These are phyloP conservation scores for Mortierella antarctica DNA, from an alignment of 192 early-diverging fungal species.

Conservation along the genomic window DNA sequence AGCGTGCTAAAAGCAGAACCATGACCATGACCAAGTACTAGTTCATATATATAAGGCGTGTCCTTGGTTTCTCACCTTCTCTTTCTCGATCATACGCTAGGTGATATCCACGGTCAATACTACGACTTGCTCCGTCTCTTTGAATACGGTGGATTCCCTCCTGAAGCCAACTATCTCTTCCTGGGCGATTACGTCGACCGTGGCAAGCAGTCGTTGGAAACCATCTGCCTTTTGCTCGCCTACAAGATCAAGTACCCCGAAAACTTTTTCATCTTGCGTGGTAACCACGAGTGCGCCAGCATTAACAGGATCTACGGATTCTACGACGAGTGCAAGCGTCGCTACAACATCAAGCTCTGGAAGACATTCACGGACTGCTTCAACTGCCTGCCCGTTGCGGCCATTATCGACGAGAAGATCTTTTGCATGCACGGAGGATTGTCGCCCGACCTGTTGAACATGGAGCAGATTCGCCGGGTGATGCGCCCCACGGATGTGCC, in stretches of 20 bases:
- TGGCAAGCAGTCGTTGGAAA: conserved; percentile 97
- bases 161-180: conserved; percentile 96
- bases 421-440: conserved; percentile 99
- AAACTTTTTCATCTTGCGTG: conserved; percentile 98
- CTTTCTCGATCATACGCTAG: conserved; percentile 15
- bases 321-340: conserved; percentile 68
- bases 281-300: conserved; percentile 97
- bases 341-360: conserved; percentile 99
- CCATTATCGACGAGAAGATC: conserved; percentile 98
- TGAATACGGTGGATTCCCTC: conserved; percentile 96
- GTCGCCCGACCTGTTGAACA: conserved; percentile 94
- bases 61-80: background rate
- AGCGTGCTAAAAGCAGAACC: conserved; percentile 1
- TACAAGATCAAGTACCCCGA: conserved; percentile 99
- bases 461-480: conserved; percentile 97
- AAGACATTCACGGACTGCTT: conserved; percentile 99
- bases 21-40: background rate
- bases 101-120: conserved; percentile 94
- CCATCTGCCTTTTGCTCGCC: conserved; percentile 94
- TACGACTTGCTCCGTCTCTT: conserved; percentile 96
- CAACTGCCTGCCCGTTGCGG: conserved; percentile 97
- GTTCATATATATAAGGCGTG: background rate
- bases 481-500: conserved; percentile 99
- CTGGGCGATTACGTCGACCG: conserved; percentile 98
- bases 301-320: conserved; percentile 68